A percentile compares a stretch with the other conserved stretches of the same genome.
These are phyloP conservation scores for Aaosphaeria pasadenensis DNA, from an alignment of 2,329 filamentous ascomycete genomes.

Conservation along the genomic window DNA sequence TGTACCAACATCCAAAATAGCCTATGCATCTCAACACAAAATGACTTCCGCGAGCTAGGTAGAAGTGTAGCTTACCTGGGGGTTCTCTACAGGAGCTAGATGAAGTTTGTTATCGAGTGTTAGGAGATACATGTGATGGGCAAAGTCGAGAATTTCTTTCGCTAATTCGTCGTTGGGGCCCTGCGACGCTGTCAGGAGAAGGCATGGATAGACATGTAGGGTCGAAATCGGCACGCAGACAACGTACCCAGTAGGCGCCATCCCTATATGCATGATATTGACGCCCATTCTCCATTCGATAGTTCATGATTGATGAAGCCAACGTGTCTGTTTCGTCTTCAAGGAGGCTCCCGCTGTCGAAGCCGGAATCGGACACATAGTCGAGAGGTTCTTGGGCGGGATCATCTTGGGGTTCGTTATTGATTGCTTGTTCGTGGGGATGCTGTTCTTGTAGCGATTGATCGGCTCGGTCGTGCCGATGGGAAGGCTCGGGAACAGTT, in stretches of 20 bases:
- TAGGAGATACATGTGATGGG: conserved; percentile 38
- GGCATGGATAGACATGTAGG: background rate
- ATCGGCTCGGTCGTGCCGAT: background rate
- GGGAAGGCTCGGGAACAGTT: background rate
- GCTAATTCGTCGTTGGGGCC: conserved; percentile 45
- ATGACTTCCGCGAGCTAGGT: too few relatives aligned
- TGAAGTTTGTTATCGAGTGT: conserved; percentile 32
- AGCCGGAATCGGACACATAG: conserved; percentile 30
- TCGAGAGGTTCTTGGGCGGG: conserved; percentile 4
- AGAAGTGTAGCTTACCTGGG: conserved; percentile 5
- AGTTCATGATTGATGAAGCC: conserved; percentile 32
- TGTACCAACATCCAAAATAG: conserved; percentile 32
- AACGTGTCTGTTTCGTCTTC: conserved; percentile 35
- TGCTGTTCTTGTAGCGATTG: background rate
- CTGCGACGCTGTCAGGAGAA: conserved; percentile 9
- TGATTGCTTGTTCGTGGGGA: background rate
- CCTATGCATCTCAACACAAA: conserved; percentile 5
- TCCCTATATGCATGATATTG: conserved; percentile 37
- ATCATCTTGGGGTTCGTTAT: conserved; percentile 2
- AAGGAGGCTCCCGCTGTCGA: conserved; percentile 34
- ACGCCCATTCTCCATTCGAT: conserved; percentile 37
- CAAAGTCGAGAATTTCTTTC: conserved; percentile 45
- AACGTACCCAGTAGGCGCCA: conserved; percentile 30
- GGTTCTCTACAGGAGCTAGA: conserved; percentile 30
- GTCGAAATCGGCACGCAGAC: background rate